Evolutionary conservation across 352 stramenopile genomes (phyloP), one percentile per base, ranked within the genome.

Genomic region (Plasmopara muralis): DNA sequence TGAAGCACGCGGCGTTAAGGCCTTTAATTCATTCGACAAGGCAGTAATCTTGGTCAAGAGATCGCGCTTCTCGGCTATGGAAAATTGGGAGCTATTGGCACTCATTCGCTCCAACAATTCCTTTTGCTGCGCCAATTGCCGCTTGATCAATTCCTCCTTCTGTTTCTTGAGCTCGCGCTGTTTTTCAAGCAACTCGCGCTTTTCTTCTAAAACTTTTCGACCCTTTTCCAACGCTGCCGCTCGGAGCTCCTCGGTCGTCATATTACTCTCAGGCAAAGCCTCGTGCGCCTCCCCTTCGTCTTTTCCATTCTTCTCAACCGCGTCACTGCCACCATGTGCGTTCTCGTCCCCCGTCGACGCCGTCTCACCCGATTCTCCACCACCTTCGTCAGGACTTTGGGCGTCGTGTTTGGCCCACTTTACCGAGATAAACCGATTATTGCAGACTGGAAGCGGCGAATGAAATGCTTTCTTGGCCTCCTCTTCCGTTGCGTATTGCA

Each of bases 351-450:
- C 58, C 43, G 35, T 42, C 8, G 48, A 30, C 5, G 67, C 68
- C 39, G 74, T 85, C 0, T 20, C 47, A 9, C 62, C 63, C 4
- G 67, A 57, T 43, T 79, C 65, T 42, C 84, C 66, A 6, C 61
- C 63, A 15, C 54, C 66, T 33, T 81, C 77, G 14, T 83, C 68
- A 5, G 74, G 72, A 18, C 79, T 77, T 41, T 87, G 85, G 2
- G 81, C 68, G 35, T 90, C 83, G 55, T 89, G 87, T 47, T 77
- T 88, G 35, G 83, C 83, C 75, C 82, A 92, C 55, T 92, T 91
- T 18, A 94, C 83, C 40, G 85, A 78, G 41, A 94, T 94, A 55
- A 94, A 94, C 8, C 83, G 81, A 57, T 94, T 94, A 58, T 94
- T 94, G 72, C 83, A 94, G 39, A 94, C 83, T 43, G 83, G 81